Base-by-base conservation (phyloP, 768 basidiomycete genomes). In the Suillus spraguei region DNA sequence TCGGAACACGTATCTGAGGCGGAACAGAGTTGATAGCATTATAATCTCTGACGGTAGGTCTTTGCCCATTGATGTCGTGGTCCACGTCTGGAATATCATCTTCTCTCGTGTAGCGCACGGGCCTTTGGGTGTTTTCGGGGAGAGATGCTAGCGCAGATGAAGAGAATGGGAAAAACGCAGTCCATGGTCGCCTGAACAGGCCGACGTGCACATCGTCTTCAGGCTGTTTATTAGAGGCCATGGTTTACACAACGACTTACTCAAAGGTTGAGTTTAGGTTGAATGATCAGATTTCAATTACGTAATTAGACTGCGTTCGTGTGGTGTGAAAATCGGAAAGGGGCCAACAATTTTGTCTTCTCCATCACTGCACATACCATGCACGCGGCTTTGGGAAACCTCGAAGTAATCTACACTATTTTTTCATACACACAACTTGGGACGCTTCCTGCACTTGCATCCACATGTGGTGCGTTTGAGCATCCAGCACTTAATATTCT, bases 161-260 rank as follows among this genome's bases (percentile, higher is more conserved):
- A 2, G 92, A 92, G 75, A 94, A 93, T 0, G 92, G 92, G 22
- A 82, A 73, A 71, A 90, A 82, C 1, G 82, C 83, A 56, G 87
- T 82, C 85, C 86, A 88, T 33, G 88, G 88, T 32, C 89, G 75
- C 6, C 81, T 81, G 46, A 89, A 78, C 61, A 84, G 72, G 2
- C 35, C 64, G 50, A 73, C 71, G 53, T 58, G 55, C 5, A 71
- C 67, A 22, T 54, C 56, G 22, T 33, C 6, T 6, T 63, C 63
- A 4, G 69, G 63, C 20, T 68, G 64, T 64, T 60, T 63, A 59
- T 14, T 59, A 49, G 69, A 63, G 3, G 68, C 60, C 70, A 73
- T 66, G 46, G 42, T 52, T 53, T n/a, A n/a, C n/a, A n/a, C 28
- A 4, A 28, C 28, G 4, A 28, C 28, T 28, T 28, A 28, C 28